These are phyloP conservation scores for Leishmania martiniquensis DNA, from an alignment of 208 protist species.

Conservation along the genomic window DNA sequence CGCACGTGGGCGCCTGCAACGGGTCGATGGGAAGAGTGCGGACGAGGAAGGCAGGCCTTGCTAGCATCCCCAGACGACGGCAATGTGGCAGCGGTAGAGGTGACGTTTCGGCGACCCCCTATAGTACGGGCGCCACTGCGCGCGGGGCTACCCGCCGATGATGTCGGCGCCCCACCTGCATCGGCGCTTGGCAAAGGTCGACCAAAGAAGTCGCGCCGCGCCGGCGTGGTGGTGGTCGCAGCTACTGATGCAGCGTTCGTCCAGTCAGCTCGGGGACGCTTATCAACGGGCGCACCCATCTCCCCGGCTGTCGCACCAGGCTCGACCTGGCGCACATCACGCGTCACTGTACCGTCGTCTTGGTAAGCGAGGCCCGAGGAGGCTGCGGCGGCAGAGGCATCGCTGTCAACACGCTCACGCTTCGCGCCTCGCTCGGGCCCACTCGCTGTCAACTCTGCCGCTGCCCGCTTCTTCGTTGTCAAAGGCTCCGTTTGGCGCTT, in stretches of 20 bases:
- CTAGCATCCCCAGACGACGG: constrained; percentile 1
- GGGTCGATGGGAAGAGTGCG: constrained; percentile 8
- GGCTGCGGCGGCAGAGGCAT: neutral
- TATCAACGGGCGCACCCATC: neutral
- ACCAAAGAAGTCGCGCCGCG: constrained; percentile 77
- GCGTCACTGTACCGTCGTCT: neutral
- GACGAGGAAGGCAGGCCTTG: constrained; percentile 1
- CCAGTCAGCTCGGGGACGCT: neutral
- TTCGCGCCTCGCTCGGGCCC: constrained; percentile 1
- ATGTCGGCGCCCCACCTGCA: neutral
- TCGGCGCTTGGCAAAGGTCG: constrained; percentile 36
- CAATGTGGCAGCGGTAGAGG: neutral
- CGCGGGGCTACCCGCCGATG: neutral
- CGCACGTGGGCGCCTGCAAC: constrained; percentile 11
- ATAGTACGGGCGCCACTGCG: neutral
- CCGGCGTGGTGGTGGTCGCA: neutral
- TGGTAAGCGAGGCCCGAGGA: no score
- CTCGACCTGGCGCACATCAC: neutral
- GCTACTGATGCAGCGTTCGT: neutral
- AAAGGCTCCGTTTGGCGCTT: neutral
- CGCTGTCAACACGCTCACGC: constrained; percentile 1
- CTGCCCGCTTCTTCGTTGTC: neutral
- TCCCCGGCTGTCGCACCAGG: neutral
- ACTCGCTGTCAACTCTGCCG: neutral
- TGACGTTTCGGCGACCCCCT: neutral